Percentiles rank a stretch among this genome's conserved stretches.
These are phyloP conservation scores for Podaxis sp. DNA, from an alignment of 768 basidiomycete species.

Conservation along the genomic window DNA sequence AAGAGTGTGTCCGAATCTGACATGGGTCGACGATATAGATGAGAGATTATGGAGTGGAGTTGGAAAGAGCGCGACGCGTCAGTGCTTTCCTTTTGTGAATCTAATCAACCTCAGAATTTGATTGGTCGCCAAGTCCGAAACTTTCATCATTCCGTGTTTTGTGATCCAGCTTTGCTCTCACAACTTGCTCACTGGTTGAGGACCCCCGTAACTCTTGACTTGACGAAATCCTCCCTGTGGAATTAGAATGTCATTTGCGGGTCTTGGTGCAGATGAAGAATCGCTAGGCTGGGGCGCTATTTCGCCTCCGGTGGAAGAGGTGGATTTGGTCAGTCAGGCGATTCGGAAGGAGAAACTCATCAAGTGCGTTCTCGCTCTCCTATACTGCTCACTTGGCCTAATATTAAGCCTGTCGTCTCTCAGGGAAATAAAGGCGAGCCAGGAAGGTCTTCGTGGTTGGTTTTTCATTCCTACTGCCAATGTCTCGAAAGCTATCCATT, in stretches of 20 bases:
- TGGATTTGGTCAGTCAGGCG: constrained; percentile 63
- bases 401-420: neutral
- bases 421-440: constrained; percentile 75
- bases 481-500: neutral
- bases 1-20: constrained; percentile 44
- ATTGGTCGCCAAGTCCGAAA: constrained; percentile 10
- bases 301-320: constrained; percentile 50
- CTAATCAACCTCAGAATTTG: constrained; percentile 29
- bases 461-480: neutral
- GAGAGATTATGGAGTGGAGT: constrained; percentile 13
- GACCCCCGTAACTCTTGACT: neutral
- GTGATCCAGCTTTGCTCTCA: neutral
- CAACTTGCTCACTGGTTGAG: neutral
- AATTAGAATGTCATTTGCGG: constrained; percentile 46
- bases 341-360: constrained; percentile 75
- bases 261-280: constrained; percentile 37
- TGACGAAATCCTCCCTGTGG: neutral
- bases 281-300: constrained; percentile 51
- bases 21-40: constrained; percentile 16
- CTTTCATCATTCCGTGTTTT: neutral
- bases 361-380: constrained; percentile 49
- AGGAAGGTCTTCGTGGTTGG: constrained; percentile 76
- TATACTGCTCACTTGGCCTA: neutral
- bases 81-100: constrained; percentile 30
- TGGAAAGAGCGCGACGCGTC: constrained; percentile 41